Conservation (phyloP, 164 flowering plant genomes). For the Magnolia officinalis region DNA sequence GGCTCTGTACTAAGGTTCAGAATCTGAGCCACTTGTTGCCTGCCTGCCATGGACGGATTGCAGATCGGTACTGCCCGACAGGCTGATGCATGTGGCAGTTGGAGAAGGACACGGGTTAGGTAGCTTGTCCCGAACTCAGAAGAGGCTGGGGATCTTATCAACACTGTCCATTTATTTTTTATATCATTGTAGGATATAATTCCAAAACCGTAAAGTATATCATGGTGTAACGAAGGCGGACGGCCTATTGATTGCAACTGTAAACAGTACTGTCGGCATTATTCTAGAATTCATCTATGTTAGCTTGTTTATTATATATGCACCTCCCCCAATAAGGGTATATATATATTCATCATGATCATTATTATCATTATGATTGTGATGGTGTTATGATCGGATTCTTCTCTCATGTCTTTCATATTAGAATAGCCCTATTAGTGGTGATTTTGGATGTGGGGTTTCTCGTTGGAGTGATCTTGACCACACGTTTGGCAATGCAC, state of each 20-base stretch:
- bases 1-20: too few relatives aligned
- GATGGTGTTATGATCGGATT: neutral
- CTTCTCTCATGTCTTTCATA: conserved; percentile 23
- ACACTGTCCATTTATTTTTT: too few relatives aligned
- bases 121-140: too few relatives aligned
- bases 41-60: too few relatives aligned
- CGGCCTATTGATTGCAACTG: conserved; percentile 50
- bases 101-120: too few relatives aligned
- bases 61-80: too few relatives aligned
- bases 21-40: too few relatives aligned
- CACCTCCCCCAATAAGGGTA: conserved; percentile 55
- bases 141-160: too few relatives aligned
- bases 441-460: conserved; percentile 41
- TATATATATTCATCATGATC: neutral
- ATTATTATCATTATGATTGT: neutral
- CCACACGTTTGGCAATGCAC: conserved; percentile 40
- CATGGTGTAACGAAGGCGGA: conserved; percentile 8
- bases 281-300: conserved; percentile 51
- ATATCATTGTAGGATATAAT: too few relatives aligned
- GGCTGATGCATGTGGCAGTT: too few relatives aligned
- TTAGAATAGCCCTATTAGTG: conserved; percentile 35
- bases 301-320: conserved; percentile 50
- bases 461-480: conserved; percentile 39
- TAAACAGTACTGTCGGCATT: conserved; percentile 53
- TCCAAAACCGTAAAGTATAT: too few relatives aligned